A percentile compares a stretch with the other conserved stretches of the same genome.
Evolutionary conservation across 2,329 filamentous ascomycete species (phyloP).

Genomic region (Fusarium annulatum): DNA sequence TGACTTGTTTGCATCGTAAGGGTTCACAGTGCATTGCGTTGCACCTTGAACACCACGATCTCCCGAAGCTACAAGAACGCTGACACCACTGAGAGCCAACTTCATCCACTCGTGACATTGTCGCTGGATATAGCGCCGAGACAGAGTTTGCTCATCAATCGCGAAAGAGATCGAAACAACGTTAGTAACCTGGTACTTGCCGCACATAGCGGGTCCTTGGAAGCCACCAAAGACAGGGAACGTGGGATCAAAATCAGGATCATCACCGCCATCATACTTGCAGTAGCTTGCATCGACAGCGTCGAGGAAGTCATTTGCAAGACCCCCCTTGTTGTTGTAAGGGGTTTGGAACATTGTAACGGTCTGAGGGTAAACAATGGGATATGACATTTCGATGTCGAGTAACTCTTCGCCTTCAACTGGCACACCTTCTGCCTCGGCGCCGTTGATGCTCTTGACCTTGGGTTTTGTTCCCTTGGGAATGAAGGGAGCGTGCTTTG

Average conservation of each 20-base stretch:
- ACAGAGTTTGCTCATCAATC: background rate
- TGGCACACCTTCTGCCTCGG: background rate
- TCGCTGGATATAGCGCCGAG: background rate
- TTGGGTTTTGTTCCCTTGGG: background rate
- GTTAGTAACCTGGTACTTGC: background rate
- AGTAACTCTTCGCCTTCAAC: background rate
- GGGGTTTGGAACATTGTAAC: background rate
- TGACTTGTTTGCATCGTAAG: background rate
- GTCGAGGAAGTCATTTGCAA: background rate
- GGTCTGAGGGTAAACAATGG: background rate
- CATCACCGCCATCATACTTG: background rate
- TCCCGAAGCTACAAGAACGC: background rate
- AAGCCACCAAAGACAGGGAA: background rate
- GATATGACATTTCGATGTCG: constrained; percentile 1
- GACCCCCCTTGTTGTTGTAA: background rate
- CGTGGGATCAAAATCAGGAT: background rate
- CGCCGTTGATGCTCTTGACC: constrained; percentile 3
- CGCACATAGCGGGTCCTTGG: constrained; percentile 2
- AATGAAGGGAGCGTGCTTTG: background rate
- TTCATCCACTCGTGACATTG: constrained; percentile 9
- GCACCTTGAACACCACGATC: background rate
- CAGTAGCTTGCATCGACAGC: constrained; percentile 4
- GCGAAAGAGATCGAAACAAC: background rate
- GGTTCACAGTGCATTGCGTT: background rate
- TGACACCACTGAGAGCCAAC: constrained; percentile 1